Conservation (phyloP, 2,329 filamentous ascomycete genomes). For the Cryphonectria radicalis region DNA sequence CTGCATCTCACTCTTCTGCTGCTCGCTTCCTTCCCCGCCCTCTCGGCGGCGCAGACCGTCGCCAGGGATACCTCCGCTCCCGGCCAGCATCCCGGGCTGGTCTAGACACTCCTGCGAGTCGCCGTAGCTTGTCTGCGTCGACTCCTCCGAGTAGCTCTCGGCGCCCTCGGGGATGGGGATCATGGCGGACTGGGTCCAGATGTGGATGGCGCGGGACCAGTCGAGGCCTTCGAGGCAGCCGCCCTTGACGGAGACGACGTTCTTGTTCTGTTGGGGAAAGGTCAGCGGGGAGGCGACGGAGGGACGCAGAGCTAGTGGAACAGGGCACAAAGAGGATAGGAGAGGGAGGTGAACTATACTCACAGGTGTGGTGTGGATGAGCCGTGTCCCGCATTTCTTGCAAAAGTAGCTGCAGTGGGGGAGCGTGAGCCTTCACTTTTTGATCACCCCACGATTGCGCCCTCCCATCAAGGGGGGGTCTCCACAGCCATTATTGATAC, state of each 20-base stretch:
- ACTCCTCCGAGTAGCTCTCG: slow-evolving; percentile 60
- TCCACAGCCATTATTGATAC: slow-evolving; percentile 29
- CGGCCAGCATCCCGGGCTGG: slow-evolving; percentile 47
- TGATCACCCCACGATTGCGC: background rate
- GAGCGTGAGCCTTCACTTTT: slow-evolving; percentile 6
- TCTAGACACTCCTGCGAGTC: slow-evolving; percentile 51
- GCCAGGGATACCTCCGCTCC: slow-evolving; percentile 37
- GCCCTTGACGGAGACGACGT: slow-evolving; percentile 67
- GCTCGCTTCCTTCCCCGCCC: background rate
- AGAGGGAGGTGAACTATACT: slow-evolving; percentile 31
- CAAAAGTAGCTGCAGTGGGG: slow-evolving; percentile 62
- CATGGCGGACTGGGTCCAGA: slow-evolving; percentile 71
- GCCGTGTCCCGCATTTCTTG: slow-evolving; percentile 65
- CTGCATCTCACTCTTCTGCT: slow-evolving; percentile 12
- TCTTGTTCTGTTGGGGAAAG: slow-evolving; percentile 49
- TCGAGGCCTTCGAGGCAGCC: slow-evolving; percentile 68
- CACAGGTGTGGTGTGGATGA: slow-evolving; percentile 65
- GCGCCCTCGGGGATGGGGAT: slow-evolving; percentile 69
- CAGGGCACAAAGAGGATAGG: background rate
- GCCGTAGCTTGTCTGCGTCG: slow-evolving; percentile 47
- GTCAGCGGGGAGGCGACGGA: background rate
- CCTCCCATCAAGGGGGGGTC: background rate
- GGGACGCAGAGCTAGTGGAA: background rate
- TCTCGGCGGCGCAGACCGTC: no score
- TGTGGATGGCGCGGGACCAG: slow-evolving; percentile 65